Evolutionary conservation across 129 eudicot genomes (phyloP).

Genomic region (Pseudognaphalium luteoalbum): DNA sequence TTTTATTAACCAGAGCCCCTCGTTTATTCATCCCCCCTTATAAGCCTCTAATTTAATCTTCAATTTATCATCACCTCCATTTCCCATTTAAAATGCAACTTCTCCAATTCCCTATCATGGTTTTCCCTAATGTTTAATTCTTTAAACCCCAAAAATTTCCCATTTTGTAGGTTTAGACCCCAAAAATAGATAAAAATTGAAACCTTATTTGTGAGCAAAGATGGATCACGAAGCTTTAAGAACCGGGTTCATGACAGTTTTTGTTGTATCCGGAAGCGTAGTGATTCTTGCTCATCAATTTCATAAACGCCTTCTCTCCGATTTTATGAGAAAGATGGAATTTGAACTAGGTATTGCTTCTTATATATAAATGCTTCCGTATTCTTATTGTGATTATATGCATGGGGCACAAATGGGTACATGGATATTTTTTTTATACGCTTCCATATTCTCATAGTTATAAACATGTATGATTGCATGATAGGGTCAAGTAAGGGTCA

Average conservation of each 20-base stretch:
- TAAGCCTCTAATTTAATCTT: constrained; percentile 14
- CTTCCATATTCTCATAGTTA: neutral
- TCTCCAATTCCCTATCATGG: constrained; percentile 24
- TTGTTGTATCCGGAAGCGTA: constrained; percentile 88
- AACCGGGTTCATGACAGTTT: constrained; percentile 69
- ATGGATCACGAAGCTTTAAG: constrained; percentile 49
- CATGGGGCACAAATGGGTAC: neutral
- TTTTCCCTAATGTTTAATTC: constrained; percentile 34
- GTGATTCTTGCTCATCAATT: constrained; percentile 69
- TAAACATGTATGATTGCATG: constrained; percentile 8
- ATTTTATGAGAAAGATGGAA: constrained; percentile 77
- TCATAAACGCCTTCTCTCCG: constrained; percentile 82
- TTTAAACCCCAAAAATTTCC: constrained; percentile 41
- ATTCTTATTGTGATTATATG: neutral
- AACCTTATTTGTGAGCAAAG: constrained; percentile 14
- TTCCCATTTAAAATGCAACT: constrained; percentile 19
- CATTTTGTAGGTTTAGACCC: constrained; percentile 27
- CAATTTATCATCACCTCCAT: constrained; percentile 19
- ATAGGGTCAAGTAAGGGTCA: constrained; percentile 41
- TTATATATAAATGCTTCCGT: neutral
- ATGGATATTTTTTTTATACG: neutral
- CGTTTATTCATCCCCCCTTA: constrained; percentile 24
- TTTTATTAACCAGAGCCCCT: constrained; percentile 26
- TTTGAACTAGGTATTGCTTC: constrained; percentile 47
- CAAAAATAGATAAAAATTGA: constrained; percentile 27